phyloP scores from a whole-genome alignment of 2,329 filamentous ascomycete genomes.

The Aspergillaceae sp. region DNA sequence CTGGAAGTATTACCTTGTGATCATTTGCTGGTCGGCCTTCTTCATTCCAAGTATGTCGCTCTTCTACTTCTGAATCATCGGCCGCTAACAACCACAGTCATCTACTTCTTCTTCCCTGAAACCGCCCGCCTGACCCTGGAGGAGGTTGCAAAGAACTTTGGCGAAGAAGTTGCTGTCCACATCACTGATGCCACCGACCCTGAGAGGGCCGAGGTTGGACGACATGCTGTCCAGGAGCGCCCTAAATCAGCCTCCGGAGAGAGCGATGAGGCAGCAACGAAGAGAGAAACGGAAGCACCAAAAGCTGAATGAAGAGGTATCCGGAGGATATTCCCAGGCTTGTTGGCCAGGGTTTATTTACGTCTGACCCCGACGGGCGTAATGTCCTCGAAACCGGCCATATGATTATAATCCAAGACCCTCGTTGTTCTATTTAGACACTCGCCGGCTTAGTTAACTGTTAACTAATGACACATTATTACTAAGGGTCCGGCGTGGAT shows the following conservation, averaged over 20 bases:
- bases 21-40: constrained; percentile 38
- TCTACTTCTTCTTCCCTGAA: constrained; percentile 40
- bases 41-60: constrained; percentile 30
- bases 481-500: no score
- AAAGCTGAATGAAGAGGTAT: not conserved
- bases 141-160: constrained; percentile 41
- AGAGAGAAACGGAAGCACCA: not conserved
- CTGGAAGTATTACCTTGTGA: constrained; percentile 45
- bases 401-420: not conserved
- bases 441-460: no score
- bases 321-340: not conserved
- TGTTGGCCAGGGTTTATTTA: not conserved
- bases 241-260: not conserved
- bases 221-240: constrained; percentile 9
- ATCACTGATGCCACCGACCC: constrained; percentile 38
- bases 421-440: not conserved
- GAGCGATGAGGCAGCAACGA: not conserved
- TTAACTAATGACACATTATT: no score
- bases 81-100: constrained; percentile 18
- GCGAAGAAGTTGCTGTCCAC: constrained; percentile 44
- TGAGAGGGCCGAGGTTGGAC: constrained; percentile 16
- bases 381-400: not conserved
- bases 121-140: constrained; percentile 38
- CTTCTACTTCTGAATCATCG: not conserved
- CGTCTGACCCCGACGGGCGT: not conserved